These are phyloP conservation scores for Wallacemonas rigidus DNA, from an alignment of 208 protist genomes.

Conservation along the genomic window DNA sequence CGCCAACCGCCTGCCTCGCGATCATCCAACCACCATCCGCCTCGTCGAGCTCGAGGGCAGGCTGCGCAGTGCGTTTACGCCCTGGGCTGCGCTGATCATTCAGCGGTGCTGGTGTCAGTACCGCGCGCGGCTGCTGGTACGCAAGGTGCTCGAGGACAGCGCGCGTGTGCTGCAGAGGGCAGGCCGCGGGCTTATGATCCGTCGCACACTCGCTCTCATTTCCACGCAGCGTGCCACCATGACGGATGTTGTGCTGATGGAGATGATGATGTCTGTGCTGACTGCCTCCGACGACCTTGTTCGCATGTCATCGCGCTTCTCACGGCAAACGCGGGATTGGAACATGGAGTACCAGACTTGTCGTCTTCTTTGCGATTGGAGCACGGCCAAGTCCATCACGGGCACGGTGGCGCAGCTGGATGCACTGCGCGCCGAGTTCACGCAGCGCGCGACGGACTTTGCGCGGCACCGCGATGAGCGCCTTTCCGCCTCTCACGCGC, in stretches of 20 bases:
- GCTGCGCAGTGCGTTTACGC: slow-evolving; percentile 33
- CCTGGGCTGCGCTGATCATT: slow-evolving; percentile 43
- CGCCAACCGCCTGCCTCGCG: slow-evolving; percentile 40
- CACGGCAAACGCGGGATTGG: slow-evolving; percentile 45
- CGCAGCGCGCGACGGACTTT: slow-evolving; percentile 20
- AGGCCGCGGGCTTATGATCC: slow-evolving; percentile 42
- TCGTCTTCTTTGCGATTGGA: slow-evolving; percentile 36
- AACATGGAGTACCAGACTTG: slow-evolving; percentile 52
- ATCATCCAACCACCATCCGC: slow-evolving; percentile 47
- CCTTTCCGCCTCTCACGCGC: neutral
- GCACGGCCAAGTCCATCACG: slow-evolving; percentile 21
- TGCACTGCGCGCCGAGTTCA: slow-evolving; percentile 34
- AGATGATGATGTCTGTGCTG: slow-evolving; percentile 30
- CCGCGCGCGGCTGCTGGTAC: slow-evolving; percentile 27
- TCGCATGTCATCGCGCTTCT: slow-evolving; percentile 30
- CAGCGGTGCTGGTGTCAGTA: slow-evolving; percentile 54
- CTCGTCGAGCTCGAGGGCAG: slow-evolving; percentile 34
- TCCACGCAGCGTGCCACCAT: neutral
- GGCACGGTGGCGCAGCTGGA: slow-evolving; percentile 13
- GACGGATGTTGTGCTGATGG: slow-evolving; percentile 21
- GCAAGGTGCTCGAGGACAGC: slow-evolving; percentile 43
- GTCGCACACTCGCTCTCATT: slow-evolving; percentile 20
- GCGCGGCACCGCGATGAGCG: neutral
- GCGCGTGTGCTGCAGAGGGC: slow-evolving; percentile 50
- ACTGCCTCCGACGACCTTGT: slow-evolving; percentile 44